These are phyloP conservation scores for Elsinoe fawcettii DNA, from an alignment of 2,329 filamentous ascomycete species.

Conservation along the genomic window DNA sequence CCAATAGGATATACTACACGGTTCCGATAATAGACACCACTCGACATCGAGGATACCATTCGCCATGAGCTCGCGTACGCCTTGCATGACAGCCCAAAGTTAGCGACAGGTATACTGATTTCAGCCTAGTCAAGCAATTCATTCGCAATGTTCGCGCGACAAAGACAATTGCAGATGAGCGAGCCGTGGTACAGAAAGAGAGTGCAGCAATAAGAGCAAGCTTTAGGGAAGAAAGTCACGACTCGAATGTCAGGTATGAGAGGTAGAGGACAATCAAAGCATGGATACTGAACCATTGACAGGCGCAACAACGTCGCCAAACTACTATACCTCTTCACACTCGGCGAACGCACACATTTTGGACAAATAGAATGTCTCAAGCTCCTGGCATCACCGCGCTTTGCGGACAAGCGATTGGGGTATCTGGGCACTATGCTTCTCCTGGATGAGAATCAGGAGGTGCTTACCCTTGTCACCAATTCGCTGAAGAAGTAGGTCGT, in stretches of 20 bases:
- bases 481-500: conserved; percentile 87
- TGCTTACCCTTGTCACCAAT: conserved; percentile 93
- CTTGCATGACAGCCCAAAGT: conserved; percentile 17
- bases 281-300: conserved; percentile 18
- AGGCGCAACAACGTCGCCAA: conserved; percentile 99
- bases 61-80: conserved; percentile 51
- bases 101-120: conserved; percentile 18
- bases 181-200: conserved; percentile 97
- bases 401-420: conserved; percentile 93
- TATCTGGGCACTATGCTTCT: conserved; percentile 94
- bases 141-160: conserved; percentile 97
- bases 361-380: conserved; percentile 99
- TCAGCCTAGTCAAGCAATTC: conserved; percentile 83
- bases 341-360: conserved; percentile 96
- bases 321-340: conserved; percentile 92
- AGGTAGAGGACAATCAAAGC: too few species aligned
- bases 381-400: conserved; percentile 88
- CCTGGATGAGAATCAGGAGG: conserved; percentile 97
- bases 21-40: background rate
- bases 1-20: background rate
- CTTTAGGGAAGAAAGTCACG: conserved; percentile 92
- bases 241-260: conserved; percentile 76
- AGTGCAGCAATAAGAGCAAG: conserved; percentile 95
- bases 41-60: conserved; percentile 8
- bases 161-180: conserved; percentile 97